Evolutionary conservation across 371 early-diverging fungal genomes (phyloP).

Genomic region (Mortierella sp.): DNA sequence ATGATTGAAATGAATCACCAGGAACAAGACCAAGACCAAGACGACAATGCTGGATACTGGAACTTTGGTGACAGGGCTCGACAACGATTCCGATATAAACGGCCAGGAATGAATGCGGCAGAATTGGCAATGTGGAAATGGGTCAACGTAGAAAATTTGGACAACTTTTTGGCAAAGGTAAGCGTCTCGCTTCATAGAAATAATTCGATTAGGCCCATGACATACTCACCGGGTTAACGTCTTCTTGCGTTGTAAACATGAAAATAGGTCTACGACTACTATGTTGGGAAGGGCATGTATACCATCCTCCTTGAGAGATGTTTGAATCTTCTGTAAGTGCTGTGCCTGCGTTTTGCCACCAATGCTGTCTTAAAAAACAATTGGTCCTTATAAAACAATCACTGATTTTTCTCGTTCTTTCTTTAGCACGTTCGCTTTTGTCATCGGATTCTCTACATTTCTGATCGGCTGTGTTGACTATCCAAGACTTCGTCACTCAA

Average conservation of each 20-base stretch:
- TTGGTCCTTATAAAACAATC: background rate
- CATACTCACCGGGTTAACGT: background rate
- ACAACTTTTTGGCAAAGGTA: constrained; percentile 82
- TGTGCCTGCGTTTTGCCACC: background rate
- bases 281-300: constrained; percentile 54
- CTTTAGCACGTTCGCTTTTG: constrained; percentile 73
- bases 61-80: constrained; percentile 33
- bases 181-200: background rate
- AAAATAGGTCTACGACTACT: constrained; percentile 49
- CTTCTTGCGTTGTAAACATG: background rate
- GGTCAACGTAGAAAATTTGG: constrained; percentile 86
- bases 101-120: constrained; percentile 61
- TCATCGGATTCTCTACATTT: constrained; percentile 89
- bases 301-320: constrained; percentile 52
- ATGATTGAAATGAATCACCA: constrained; percentile 66
- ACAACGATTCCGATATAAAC: constrained; percentile 30
- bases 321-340: constrained; percentile 48
- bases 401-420: background rate
- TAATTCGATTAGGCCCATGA: background rate
- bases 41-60: constrained; percentile 29
- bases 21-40: constrained; percentile 26
- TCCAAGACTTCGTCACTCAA: constrained; percentile 74
- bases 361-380: background rate
- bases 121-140: constrained; percentile 88
- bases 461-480: constrained; percentile 92